A percentile compares a stretch with the other conserved stretches of the same genome.
Conservation (phyloP, 371 early-diverging fungal species). For the Mortierella sp. region DNA sequence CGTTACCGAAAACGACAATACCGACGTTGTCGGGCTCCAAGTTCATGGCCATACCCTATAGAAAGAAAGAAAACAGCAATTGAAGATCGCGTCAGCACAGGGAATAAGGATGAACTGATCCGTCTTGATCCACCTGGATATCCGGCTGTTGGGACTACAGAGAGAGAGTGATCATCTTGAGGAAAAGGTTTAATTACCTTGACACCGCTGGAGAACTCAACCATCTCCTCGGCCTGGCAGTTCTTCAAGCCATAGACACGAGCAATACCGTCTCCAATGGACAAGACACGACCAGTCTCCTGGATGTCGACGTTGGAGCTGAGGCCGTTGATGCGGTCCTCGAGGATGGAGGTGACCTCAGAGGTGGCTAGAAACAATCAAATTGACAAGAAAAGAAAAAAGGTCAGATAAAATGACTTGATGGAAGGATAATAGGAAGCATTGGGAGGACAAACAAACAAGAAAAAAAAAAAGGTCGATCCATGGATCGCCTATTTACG, state of each 20-base stretch:
- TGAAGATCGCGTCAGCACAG: too few species aligned
- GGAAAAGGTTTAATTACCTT: too few species aligned
- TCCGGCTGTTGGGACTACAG: too few species aligned
- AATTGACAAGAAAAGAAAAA: background rate
- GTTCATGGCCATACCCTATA: conserved; percentile 96
- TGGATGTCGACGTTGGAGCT: conserved; percentile 83
- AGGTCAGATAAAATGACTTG: background rate
- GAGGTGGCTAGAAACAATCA: conserved; percentile 62
- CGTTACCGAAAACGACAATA: conserved; percentile 98
- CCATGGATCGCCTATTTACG: background rate
- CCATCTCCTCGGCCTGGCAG: conserved; percentile 99
- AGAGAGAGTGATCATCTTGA: too few species aligned
- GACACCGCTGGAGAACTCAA: conserved; percentile 97
- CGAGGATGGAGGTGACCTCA: conserved; percentile 90
- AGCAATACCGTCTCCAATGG: conserved; percentile 99
- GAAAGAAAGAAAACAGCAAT: too few species aligned
- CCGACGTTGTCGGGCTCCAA: conserved; percentile 98
- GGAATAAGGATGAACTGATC: too few species aligned
- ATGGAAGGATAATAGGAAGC: background rate
- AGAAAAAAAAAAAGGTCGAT: too few species aligned
- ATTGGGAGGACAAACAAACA: background rate
- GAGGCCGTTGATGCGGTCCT: conserved; percentile 91
- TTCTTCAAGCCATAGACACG: conserved; percentile 98
- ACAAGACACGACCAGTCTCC: conserved; percentile 96
- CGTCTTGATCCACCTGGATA: too few species aligned